phyloP scores from a whole-genome alignment of 2,329 filamentous ascomycete genomes.

The Alternaria panax region DNA sequence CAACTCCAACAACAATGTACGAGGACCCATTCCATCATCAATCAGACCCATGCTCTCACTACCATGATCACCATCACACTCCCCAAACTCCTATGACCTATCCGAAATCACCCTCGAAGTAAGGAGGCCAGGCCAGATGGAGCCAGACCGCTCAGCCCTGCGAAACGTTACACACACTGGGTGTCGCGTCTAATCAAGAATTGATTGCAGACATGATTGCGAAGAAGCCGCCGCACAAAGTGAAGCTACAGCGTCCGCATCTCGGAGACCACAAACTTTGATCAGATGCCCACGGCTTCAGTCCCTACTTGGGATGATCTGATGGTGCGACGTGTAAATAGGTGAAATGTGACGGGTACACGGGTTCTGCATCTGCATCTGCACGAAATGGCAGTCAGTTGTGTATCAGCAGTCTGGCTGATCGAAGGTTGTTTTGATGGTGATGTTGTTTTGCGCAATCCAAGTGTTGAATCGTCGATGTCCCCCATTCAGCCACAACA shows the following conservation, averaged over 20 bases:
- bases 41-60: no score
- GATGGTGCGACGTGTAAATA: neutral
- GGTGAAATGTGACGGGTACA: neutral
- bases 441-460: neutral
- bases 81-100: neutral
- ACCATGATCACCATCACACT: neutral
- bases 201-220: neutral
- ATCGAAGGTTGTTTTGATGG: neutral
- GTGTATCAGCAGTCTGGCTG: neutral
- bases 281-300: slow-evolving; percentile 1
- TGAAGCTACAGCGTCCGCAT: neutral
- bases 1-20: neutral
- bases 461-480: neutral
- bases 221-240: neutral
- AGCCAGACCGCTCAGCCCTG: neutral
- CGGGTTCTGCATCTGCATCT: neutral
- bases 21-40: neutral
- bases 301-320: neutral
- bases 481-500: neutral
- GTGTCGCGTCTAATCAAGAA: neutral
- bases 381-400: neutral
- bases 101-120: neutral
- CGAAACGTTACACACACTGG: slow-evolving; percentile 1
- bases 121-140: neutral
- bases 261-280: neutral